phyloP scores from a whole-genome alignment of 2,329 filamentous ascomycete species.

The Pseudogymnoascus sp. region DNA sequence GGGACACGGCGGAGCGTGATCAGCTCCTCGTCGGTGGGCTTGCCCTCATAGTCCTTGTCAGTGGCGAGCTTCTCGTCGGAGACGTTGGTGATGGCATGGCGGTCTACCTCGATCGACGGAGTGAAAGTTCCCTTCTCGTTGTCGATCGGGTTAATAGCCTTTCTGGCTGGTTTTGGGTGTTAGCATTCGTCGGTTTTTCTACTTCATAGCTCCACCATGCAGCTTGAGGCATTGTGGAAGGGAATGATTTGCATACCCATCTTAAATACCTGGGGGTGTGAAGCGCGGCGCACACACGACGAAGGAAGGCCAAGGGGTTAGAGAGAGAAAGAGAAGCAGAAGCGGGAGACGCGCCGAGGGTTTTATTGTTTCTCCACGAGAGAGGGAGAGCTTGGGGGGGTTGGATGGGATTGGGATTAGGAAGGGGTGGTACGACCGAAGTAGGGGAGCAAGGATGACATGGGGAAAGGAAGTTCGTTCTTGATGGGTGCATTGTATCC shows the following conservation, averaged over 20 bases:
- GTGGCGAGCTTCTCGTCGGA: constrained; percentile 17
- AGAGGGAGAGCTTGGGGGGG: background rate
- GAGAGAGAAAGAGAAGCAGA: background rate
- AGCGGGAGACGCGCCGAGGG: background rate
- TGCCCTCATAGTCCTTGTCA: constrained; percentile 28
- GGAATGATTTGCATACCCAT: constrained; percentile 14
- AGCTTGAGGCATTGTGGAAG: background rate
- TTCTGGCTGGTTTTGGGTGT: background rate
- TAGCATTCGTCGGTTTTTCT: background rate
- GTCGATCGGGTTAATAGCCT: background rate
- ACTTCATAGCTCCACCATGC: background rate
- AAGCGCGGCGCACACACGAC: constrained; percentile 1
- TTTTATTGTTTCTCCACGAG: constrained; percentile 4
- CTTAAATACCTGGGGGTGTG: background rate
- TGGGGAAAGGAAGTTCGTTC: background rate
- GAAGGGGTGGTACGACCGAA: background rate
- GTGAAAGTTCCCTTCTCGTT: constrained; percentile 9
- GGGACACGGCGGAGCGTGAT: constrained; percentile 53
- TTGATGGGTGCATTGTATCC: too few relatives aligned
- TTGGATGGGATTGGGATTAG: background rate
- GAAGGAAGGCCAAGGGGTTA: background rate
- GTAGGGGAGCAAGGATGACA: background rate
- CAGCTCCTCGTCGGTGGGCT: constrained; percentile 51
- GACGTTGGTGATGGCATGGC: constrained; percentile 15
- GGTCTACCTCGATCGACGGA: constrained; percentile 11